Base-by-base conservation (phyloP, 495 filamentous ascomycete species). In the Trichoderma reesei region DNA sequence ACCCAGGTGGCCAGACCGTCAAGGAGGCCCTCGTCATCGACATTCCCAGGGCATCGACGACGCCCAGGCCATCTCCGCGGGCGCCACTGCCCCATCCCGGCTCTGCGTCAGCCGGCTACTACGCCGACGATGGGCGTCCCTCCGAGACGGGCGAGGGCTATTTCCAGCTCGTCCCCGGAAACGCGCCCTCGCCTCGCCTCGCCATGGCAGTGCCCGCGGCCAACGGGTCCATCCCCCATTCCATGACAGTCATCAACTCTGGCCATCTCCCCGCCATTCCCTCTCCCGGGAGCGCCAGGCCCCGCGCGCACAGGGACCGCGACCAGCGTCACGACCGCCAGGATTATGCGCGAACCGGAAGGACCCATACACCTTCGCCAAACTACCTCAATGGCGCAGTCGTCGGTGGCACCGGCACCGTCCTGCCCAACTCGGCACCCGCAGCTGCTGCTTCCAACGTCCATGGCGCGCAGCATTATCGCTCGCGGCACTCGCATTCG, bases 1-100 rank as follows among this genome's bases (percentile, higher is more conserved):
- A 85, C 70, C 90, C 94, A 5, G 91, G 88, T 11, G 93, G 93
- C 0, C 94, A 98, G 76, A 84, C 79, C 16, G 86, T 96, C 16
- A 89, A 96, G 41, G 95, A 98, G 72, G 95, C 94, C 5, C 77
- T 98, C 63, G 69, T 98, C 63, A 96, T 98, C 68, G 91, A 97
- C 68, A 86, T 95, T 14, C 92, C 92, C 4, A 86, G 89, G 54
- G 85, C 89, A 63, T 18, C 44, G 1, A 48, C 44, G 8, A 97
- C 93, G 5, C 94, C 94, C 3, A 89, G 87, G 65, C 86, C 90
- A 18, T 96, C 91, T 18, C 90, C 90, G 10, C 79, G 86, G 44
- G 64, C 68, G 1, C 71, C 74, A 13, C 74, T 77, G 16, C 82
- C 79, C 42, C 80, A 78, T 62, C 72, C 73, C n/a, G 74, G 72